Conservation (phyloP, 371 early-diverging fungal species). For the Lichtheimia hyalospora region DNA sequence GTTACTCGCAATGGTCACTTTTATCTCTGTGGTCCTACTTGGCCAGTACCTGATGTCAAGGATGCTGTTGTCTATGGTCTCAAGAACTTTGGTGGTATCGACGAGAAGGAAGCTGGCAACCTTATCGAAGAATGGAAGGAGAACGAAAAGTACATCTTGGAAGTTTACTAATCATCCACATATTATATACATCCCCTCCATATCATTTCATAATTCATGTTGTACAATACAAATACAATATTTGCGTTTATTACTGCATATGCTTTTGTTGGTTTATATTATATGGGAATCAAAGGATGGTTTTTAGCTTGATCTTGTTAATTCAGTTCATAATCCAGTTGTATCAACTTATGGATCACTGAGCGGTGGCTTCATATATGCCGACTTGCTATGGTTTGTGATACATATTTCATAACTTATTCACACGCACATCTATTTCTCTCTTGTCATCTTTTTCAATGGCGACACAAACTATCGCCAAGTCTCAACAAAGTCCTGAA, state of each 20-base stretch:
- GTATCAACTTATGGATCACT: too few species aligned
- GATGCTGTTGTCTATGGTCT: slow-evolving; percentile 87
- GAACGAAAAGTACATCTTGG: slow-evolving; percentile 87
- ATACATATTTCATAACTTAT: neutral
- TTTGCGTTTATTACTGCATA: too few species aligned
- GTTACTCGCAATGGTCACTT: slow-evolving; percentile 81
- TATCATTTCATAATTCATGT: neutral
- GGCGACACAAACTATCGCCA: neutral
- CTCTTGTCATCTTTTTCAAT: neutral
- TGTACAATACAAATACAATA: too few species aligned
- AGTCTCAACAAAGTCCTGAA: neutral
- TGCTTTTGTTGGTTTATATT: too few species aligned
- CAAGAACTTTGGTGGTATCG: slow-evolving; percentile 58
- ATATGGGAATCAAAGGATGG: too few species aligned
- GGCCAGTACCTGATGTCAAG: slow-evolving; percentile 93
- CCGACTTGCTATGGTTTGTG: neutral
- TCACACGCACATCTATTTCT: neutral
- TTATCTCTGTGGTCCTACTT: slow-evolving; percentile 94
- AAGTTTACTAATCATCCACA: slow-evolving; percentile 71
- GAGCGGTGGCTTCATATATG: too few species aligned
- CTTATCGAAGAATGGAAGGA: slow-evolving; percentile 89
- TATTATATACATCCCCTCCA: neutral
- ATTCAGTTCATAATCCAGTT: too few species aligned
- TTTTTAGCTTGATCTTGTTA: too few species aligned
- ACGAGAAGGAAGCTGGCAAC: slow-evolving; percentile 63